Percentiles rank a stretch among this genome's conserved stretches.
phyloP scores from a whole-genome alignment of 2,329 filamentous ascomycete species.

The Ilyonectria destructans region DNA sequence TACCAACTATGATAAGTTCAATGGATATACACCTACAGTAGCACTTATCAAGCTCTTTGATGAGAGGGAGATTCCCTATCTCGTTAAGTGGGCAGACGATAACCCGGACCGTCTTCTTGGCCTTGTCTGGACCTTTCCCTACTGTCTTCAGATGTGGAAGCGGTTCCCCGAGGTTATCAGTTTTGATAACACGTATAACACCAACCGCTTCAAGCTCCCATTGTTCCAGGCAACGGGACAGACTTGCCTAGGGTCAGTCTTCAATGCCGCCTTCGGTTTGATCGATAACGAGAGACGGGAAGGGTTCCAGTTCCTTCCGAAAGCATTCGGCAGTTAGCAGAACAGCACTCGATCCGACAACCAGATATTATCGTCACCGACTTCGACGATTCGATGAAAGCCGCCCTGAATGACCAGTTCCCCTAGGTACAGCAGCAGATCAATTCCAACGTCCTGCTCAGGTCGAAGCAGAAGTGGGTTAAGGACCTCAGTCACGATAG shows the following conservation, averaged over 20 bases:
- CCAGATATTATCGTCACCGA: no score
- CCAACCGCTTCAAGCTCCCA: conserved; percentile 34
- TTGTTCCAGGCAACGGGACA: conserved; percentile 21
- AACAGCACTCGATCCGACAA: conserved; percentile 10
- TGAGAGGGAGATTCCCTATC: conserved; percentile 35
- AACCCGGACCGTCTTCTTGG: conserved; percentile 33
- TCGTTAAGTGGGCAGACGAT: conserved; percentile 36
- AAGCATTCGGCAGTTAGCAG: conserved; percentile 23
- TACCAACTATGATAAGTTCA: conserved; percentile 36
- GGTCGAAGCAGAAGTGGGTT: no score
- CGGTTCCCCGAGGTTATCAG: conserved; percentile 16
- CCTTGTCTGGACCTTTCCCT: conserved; percentile 36
- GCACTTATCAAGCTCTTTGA: conserved; percentile 42
- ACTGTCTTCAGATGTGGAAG: neutral
- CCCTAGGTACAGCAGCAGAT: no score
- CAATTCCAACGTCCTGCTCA: no score
- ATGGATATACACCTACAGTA: conserved; percentile 30
- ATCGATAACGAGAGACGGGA: conserved; percentile 35
- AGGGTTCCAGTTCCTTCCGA: conserved; percentile 30
- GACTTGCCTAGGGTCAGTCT: conserved; percentile 27
- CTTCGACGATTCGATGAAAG: no score
- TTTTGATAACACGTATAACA: conserved; percentile 39
- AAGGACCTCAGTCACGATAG: neutral
- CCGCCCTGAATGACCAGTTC: no score
- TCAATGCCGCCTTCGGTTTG: conserved; percentile 32